phyloP scores from a whole-genome alignment of 2,329 filamentous ascomycete genomes.

The Cladosporium sp. region DNA sequence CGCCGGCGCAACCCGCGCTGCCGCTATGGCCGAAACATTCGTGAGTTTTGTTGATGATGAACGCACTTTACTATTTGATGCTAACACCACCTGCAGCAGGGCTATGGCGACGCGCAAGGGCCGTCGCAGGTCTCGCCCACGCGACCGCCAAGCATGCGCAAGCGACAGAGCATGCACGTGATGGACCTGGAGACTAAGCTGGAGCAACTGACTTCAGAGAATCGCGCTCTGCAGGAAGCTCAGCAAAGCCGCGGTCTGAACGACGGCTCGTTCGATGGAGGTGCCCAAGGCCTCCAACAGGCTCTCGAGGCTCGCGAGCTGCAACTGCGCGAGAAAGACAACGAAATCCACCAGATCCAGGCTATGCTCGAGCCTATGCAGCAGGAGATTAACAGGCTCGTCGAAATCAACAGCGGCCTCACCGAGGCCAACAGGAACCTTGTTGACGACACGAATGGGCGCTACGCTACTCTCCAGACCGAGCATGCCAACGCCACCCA shows the following conservation, averaged over 20 bases:
- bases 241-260: constrained; percentile 34
- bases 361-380: constrained; percentile 73
- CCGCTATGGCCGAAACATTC: constrained; percentile 88
- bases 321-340: constrained; percentile 72
- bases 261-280: constrained; percentile 35
- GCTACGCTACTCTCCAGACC: constrained; percentile 60
- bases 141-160: constrained; percentile 89
- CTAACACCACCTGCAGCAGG: constrained; percentile 59
- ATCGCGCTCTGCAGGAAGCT: constrained; percentile 69
- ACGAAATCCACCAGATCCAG: constrained; percentile 70
- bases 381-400: constrained; percentile 72
- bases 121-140: constrained; percentile 79
- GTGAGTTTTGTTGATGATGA: constrained; percentile 61
- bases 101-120: constrained; percentile 82
- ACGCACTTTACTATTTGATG: background rate
- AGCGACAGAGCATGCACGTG: constrained; percentile 95
- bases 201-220: constrained; percentile 80
- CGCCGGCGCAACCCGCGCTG: constrained; percentile 76
- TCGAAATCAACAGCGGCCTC: constrained; percentile 75
- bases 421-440: constrained; percentile 71
- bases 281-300: constrained; percentile 43
- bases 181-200: constrained; percentile 78
- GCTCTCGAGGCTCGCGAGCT: constrained; percentile 59
- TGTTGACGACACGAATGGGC: constrained; percentile 66
- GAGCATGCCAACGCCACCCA: constrained; percentile 53